Evolutionary conservation across 1,284 basidiomycete species (phyloP), one percentile per base, ranked within the genome.

Genomic region (Abortiporus biennis): DNA sequence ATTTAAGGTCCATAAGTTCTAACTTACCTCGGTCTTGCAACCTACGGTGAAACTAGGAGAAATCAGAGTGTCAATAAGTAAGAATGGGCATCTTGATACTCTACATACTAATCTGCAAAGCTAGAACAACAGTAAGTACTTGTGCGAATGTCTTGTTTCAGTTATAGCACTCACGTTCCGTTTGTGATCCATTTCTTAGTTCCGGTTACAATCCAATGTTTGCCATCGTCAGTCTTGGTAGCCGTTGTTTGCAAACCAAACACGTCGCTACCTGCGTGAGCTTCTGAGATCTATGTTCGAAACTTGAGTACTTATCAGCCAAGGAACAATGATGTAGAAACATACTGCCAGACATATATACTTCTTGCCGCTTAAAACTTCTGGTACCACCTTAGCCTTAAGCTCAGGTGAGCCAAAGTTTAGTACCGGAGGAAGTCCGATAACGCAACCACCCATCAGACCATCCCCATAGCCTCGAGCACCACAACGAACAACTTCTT

Each of bases 181-280:
- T 93, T 89, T 27, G 87, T 88, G 57, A 91, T 92, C 88, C 88
- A 92, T 66, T 78, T 80, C 65, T 76, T 86, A 36, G 76, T 79
- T 22, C 91, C 92, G 51, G 90, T 91, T 50, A 94, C 80, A 43
- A 89, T 81, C 85, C 86, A 91, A 54, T 80, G 66, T 54, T 82
- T 87, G 27, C 90, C 92, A 55, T 94, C 92, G 46, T 85, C 78
- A 27, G 76, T 83, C 62, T 92, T 87, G 36, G 71, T 78, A 6
- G 94, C 94, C 3, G 80, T 86, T 6, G 88, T 92, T 58, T 83
- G 76, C 40, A 92, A 64, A 19, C 87, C 85, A 57, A 83, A 76
- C 19, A 97, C 91, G 57, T 95, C 92, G 49, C 86, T 91, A 4
- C 93, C 93, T 3, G 93, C 94, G 53, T 89, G 90, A 0, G 94